phyloP scores from a whole-genome alignment of 2,329 filamentous ascomycete genomes.

The Metarhizium album region DNA sequence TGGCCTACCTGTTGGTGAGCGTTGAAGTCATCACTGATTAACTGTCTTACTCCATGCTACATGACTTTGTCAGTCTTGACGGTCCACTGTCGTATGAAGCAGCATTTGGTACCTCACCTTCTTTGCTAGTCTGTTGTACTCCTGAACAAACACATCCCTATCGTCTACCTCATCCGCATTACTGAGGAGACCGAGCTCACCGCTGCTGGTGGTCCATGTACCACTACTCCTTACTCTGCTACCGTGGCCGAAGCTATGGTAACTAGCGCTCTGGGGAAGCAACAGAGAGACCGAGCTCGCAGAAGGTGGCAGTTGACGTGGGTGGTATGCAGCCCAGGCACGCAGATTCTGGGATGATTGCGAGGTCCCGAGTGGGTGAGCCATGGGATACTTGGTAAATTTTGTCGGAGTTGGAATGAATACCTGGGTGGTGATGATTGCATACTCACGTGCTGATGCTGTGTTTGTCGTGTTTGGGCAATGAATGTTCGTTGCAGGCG shows the following conservation, averaged over 20 bases:
- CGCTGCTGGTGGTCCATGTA: constrained; percentile 48
- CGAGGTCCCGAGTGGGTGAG: constrained; percentile 14
- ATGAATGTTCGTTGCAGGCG: too few relatives aligned
- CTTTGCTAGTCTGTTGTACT: constrained; percentile 50
- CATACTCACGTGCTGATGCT: constrained; percentile 4
- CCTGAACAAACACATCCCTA: constrained; percentile 36
- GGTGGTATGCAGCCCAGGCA: constrained; percentile 6
- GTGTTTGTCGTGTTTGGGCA: neutral
- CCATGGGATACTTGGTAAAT: constrained; percentile 6
- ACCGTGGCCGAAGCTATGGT: constrained; percentile 14
- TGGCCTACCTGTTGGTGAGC: constrained; percentile 22
- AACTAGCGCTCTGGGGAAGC: constrained; percentile 15
- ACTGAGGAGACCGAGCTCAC: constrained; percentile 33
- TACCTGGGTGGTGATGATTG: neutral
- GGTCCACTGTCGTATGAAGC: too few relatives aligned
- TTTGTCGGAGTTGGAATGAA: neutral
- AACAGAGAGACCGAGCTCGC: constrained; percentile 16
- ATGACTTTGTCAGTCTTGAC: constrained; percentile 1
- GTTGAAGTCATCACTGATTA: constrained; percentile 27
- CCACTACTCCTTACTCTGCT: constrained; percentile 31
- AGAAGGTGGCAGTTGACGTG: constrained; percentile 12
- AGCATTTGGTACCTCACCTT: constrained; percentile 30
- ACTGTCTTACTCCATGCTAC: constrained; percentile 41
- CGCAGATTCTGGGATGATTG: constrained; percentile 12
- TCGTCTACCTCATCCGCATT: constrained; percentile 40